Base-by-base conservation (phyloP, 2,329 filamentous ascomycete genomes). In the Onygenales sp. region DNA sequence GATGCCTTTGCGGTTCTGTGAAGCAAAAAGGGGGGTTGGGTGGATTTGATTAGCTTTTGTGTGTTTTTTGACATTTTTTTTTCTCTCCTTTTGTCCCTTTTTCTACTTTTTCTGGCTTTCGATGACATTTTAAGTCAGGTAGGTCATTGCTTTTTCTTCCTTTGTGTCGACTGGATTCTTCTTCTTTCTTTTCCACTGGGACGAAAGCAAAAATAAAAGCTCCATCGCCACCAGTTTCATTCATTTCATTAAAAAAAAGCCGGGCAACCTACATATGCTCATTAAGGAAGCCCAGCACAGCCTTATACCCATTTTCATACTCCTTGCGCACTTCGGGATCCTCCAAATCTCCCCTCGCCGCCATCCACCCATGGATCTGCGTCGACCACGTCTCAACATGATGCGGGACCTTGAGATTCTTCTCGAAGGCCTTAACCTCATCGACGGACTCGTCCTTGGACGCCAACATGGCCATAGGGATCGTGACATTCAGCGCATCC, bases 391-490 rank as follows among this genome's bases (percentile, higher is more conserved):
- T 68, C 58, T 70, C 62, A 17, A 70, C 56, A 32, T 54, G 49
- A 37, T 59, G 50, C 37, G 61, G 55, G 2, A 62, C 63, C 49
- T 62, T 64, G 53, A 70, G 54, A 10, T 58, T 61, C 27, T 61
- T 59, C 39, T 62, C 57, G 52, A 67, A 70, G 17, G 56, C 53
- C 21, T 61, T 57, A 0, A 68, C 60, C 6, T 56, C 76, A 1
- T 74, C 72, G 59, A 75, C 75, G 49, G 70, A 64, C 67, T 81
- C 78, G 49, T 79, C 78, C 61, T 71, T 74, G 42, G 70, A 74
- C 1, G 78, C 76, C 40, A 81, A 70, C 69, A 80, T 72, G 17
- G 72, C 70, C 62, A 74, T 76, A 1, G 78, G 78, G 49, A 81
- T 79, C 1, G 72, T 74, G 49, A 80, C 67, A 4, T 74, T 73